Conservation (phyloP, 225 moss, liverwort and hornwort genomes). For the Climacium dendroides region DNA sequence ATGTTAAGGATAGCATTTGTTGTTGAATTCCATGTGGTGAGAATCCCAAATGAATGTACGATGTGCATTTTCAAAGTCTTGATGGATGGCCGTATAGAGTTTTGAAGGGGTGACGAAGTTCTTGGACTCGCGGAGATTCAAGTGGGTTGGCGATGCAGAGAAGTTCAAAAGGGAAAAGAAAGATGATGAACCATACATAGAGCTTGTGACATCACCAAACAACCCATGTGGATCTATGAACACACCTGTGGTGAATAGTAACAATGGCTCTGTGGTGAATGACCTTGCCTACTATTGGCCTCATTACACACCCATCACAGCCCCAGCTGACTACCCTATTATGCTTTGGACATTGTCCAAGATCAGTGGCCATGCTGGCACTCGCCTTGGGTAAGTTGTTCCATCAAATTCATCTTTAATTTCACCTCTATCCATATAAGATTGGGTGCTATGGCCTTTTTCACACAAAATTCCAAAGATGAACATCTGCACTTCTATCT, state of each 20-base stretch:
- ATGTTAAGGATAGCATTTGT: not conserved
- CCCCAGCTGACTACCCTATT: constrained; percentile 36
- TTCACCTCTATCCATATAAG: no score
- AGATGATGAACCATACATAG: constrained; percentile 5
- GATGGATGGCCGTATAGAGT: not conserved
- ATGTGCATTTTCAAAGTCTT: not conserved
- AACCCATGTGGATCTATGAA: constrained; percentile 74
- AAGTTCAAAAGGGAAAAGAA: not conserved
- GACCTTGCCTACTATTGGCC: constrained; percentile 97
- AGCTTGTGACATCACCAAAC: constrained; percentile 43
- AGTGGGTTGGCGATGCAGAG: constrained; percentile 38
- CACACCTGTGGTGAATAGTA: constrained; percentile 33
- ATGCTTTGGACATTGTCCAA: constrained; percentile 95
- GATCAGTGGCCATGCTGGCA: constrained; percentile 80
- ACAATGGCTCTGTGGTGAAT: constrained; percentile 42
- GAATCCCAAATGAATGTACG: not conserved
- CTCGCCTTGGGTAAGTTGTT: constrained; percentile 54
- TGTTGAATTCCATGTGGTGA: no score
- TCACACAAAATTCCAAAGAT: not conserved
- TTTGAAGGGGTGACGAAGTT: constrained; percentile 14
- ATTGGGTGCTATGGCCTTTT: no score
- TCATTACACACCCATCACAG: constrained; percentile 55
- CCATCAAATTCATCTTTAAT: rapidly evolving
- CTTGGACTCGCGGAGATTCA: constrained; percentile 17
- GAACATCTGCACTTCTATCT: not conserved